A percentile compares a stretch with the other conserved stretches of the same genome.
Conservation (phyloP, 441 rosid genomes). For the Populus hybrid region DNA sequence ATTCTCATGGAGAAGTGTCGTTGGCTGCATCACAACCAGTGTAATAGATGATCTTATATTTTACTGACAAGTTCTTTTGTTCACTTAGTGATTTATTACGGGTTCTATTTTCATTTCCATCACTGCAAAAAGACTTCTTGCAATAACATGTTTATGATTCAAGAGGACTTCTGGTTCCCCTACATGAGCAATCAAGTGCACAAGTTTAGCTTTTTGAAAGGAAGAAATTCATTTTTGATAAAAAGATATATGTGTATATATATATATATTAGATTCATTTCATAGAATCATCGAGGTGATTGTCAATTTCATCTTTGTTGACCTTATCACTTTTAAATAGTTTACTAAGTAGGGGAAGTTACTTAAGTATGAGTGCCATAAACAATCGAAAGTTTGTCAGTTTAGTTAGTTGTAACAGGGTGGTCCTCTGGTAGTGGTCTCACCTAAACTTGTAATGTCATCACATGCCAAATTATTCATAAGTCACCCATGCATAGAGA, state of each 20-base stretch:
- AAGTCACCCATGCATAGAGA: neutral
- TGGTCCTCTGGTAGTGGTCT: neutral
- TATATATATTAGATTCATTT: neutral
- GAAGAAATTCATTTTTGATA: neutral
- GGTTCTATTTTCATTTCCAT: conserved; percentile 8
- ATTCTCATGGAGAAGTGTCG: conserved; percentile 93
- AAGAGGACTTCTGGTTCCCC: neutral
- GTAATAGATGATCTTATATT: conserved; percentile 84
- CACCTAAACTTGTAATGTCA: neutral
- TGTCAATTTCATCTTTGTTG: neutral
- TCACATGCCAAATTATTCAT: neutral
- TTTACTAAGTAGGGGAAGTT: neutral
- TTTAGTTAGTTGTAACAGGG: neutral
- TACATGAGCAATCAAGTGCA: neutral
- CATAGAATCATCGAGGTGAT: neutral
- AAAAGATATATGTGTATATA: neutral
- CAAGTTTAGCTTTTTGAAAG: neutral
- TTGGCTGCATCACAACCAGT: conserved; percentile 99
- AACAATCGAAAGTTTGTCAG: neutral
- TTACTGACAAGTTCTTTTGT: conserved; percentile 6
- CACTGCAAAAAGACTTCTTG: neutral
- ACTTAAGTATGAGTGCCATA: neutral
- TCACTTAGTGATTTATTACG: neutral
- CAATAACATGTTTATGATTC: neutral
- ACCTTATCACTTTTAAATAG: neutral